These are phyloP conservation scores for Allomyces macrogynus DNA, from an alignment of 192 early-diverging fungal species.

Conservation along the genomic window DNA sequence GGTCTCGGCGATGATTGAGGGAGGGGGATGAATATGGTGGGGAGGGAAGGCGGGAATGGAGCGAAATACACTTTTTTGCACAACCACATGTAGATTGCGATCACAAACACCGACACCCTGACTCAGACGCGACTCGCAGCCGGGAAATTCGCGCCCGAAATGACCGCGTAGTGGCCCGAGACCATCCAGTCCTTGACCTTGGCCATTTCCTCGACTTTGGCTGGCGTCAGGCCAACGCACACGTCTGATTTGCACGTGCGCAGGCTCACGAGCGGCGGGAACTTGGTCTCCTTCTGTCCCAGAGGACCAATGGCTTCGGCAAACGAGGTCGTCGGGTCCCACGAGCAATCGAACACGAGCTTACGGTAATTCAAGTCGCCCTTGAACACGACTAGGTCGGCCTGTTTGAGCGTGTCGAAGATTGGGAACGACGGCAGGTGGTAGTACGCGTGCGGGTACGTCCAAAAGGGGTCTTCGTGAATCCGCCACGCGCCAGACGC, in stretches of 20 bases:
- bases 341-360: slow-evolving; percentile 74
- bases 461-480: slow-evolving; percentile 64
- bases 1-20: too few species aligned
- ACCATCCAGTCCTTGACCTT: slow-evolving; percentile 27
- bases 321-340: slow-evolving; percentile 70
- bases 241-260: slow-evolving; percentile 79
- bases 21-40: too few species aligned
- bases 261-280: slow-evolving; percentile 46
- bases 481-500: slow-evolving; percentile 41
- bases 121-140: too few species aligned
- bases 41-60: too few species aligned
- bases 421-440: slow-evolving; percentile 47
- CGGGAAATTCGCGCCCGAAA: slow-evolving; percentile 4
- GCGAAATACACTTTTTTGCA: too few species aligned
- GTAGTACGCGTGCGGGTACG: slow-evolving; percentile 57
- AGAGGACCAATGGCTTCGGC: slow-evolving; percentile 57
- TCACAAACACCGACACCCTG: too few species aligned
- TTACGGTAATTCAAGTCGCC: slow-evolving; percentile 96
- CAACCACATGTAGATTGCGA: too few species aligned
- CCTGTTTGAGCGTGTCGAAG: slow-evolving; percentile 21
- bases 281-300: slow-evolving; percentile 18
- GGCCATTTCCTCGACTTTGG: slow-evolving; percentile 8
- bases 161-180: slow-evolving; percentile 53
- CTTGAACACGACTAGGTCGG: slow-evolving; percentile 70
- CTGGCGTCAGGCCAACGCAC: slow-evolving; percentile 38